phyloP scores from a whole-genome alignment of 305 asterid species.

The Solanum hybrid region DNA sequence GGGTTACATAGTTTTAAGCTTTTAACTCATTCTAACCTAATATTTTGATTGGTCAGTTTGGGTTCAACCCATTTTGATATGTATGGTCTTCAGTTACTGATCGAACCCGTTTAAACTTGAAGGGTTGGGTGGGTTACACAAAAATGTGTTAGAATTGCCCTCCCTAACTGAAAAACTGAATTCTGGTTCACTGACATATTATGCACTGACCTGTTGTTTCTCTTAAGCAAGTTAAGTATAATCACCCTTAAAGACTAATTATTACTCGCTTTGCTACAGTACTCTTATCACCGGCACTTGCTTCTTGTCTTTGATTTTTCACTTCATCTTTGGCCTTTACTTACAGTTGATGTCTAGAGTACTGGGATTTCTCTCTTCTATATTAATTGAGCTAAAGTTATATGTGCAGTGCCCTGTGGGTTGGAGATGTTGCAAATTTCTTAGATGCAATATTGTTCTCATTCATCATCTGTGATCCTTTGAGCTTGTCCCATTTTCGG shows the following conservation, averaged over 20 bases:
- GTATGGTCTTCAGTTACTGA: not conserved
- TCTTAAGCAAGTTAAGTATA: not conserved
- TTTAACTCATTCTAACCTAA: not conserved
- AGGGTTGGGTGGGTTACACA: not conserved
- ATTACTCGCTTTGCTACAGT: not conserved
- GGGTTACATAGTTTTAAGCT: not conserved
- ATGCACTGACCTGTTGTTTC: not conserved
- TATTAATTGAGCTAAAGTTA: not conserved
- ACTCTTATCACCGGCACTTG: not conserved
- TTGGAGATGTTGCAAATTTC: not conserved
- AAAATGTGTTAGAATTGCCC: not conserved
- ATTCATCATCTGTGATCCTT: not conserved
- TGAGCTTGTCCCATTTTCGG: not conserved
- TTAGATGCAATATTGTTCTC: not conserved
- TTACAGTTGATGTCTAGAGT: not conserved
- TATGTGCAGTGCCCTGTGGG: conserved; percentile 6
- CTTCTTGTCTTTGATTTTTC: not conserved
- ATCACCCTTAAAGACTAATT: not conserved
- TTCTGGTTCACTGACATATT: not conserved
- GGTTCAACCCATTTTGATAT: not conserved
- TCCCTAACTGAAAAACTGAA: not conserved
- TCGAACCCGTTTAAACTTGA: not conserved
- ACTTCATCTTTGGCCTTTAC: not conserved
- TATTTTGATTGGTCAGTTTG: not conserved
- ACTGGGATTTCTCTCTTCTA: not conserved